Conservation (phyloP, 768 basidiomycete genomes). For the Amylocystis lapponica region DNA sequence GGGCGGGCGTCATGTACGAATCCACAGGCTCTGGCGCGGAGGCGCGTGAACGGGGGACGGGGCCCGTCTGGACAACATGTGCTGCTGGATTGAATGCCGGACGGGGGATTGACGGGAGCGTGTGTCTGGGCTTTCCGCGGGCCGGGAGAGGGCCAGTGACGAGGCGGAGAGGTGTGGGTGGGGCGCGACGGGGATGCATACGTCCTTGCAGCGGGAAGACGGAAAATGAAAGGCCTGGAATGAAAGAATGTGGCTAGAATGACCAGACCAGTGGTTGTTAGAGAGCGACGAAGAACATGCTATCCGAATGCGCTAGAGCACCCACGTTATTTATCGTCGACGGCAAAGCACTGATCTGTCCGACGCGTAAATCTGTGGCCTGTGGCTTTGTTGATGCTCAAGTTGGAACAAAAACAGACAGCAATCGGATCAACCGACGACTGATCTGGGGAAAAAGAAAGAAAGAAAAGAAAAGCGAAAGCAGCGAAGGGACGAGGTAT, state of each 20-base stretch:
- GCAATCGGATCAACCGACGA: constrained; percentile 18
- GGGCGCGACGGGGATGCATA: constrained; percentile 61
- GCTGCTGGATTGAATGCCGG: constrained; percentile 33
- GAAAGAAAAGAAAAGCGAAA: constrained; percentile 9
- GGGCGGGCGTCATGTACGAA: neutral
- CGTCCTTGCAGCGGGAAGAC: neutral
- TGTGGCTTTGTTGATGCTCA: neutral
- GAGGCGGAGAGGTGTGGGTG: constrained; percentile 62
- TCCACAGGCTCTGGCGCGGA: neutral
- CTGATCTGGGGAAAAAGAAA: constrained; percentile 8
- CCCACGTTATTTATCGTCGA: too few relatives aligned
- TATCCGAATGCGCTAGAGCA: too few relatives aligned
- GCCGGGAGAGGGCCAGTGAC: constrained; percentile 55
- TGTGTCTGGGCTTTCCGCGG: constrained; percentile 58
- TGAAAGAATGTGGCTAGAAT: too few relatives aligned
- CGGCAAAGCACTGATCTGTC: neutral
- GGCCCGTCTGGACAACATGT: constrained; percentile 1
- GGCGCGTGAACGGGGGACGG: constrained; percentile 16
- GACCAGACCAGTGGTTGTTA: too few relatives aligned
- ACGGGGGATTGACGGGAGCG: constrained; percentile 58
- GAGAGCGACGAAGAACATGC: too few relatives aligned
- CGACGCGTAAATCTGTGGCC: neutral
- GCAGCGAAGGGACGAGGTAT: constrained; percentile 7
- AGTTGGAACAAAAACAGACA: constrained; percentile 2
- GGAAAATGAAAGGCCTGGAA: too few relatives aligned